Conservation (phyloP, 139 green algal species). For the Pseudopediastrum boryanum region DNA sequence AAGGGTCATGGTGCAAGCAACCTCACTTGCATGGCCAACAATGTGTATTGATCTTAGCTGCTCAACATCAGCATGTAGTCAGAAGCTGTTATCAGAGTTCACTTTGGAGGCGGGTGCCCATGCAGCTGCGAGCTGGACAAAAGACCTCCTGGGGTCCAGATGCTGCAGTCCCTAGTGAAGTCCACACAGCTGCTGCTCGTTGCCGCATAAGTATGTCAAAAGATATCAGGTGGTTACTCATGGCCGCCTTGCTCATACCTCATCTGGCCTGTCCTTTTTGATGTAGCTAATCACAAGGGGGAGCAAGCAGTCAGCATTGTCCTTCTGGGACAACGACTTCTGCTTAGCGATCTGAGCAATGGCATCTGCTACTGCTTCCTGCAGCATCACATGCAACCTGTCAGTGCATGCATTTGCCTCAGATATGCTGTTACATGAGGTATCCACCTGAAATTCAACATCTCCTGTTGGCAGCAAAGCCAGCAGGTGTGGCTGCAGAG, state of each 20-base stretch:
- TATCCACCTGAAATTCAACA: conserved; percentile 7
- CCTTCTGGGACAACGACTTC: not conserved
- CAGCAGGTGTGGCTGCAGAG: conserved; percentile 10
- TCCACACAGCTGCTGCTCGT: not conserved
- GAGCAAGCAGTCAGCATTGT: conserved; percentile 23
- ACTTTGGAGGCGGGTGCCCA: too few relatives aligned
- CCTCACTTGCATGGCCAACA: too few relatives aligned
- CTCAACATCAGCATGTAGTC: too few relatives aligned
- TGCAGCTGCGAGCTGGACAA: too few relatives aligned
- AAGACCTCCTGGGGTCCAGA: too few relatives aligned
- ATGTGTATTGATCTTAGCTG: too few relatives aligned
- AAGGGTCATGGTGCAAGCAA: too few relatives aligned
- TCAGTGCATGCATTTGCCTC: not conserved
- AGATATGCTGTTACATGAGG: not conserved
- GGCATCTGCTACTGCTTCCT: conserved; percentile 5
- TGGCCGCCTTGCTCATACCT: conserved; percentile 5
- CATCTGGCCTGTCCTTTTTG: conserved; percentile 15
- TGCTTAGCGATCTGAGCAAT: conserved; percentile 12
- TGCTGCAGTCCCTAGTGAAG: too few relatives aligned
- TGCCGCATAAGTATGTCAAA: not conserved
- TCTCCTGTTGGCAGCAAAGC: conserved; percentile 6
- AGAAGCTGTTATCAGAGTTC: too few relatives aligned
- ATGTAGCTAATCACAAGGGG: not conserved
- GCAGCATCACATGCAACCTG: not conserved
- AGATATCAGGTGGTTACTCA: not conserved